These are phyloP conservation scores for Blepharisma japonicum DNA, from an alignment of 73 alveolate species.

Conservation along the genomic window DNA sequence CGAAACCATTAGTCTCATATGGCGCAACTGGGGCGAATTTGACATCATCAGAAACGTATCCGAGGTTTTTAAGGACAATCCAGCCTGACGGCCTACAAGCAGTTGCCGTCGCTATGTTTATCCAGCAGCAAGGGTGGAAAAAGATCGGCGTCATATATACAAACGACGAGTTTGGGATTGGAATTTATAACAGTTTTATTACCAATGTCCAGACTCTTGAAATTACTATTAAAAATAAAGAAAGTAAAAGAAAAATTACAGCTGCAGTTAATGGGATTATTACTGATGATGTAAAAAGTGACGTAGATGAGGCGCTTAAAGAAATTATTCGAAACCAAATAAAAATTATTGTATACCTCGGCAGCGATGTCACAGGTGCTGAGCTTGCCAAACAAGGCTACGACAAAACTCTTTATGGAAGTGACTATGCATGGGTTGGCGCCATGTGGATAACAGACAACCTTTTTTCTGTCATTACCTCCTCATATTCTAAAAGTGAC, in stretches of 20 bases:
- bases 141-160: slow-evolving; percentile 2
- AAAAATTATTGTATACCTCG: slow-evolving; percentile 15
- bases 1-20: slow-evolving; percentile 4
- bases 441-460: slow-evolving; percentile 19
- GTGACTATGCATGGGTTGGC: slow-evolving; percentile 1
- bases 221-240: background rate
- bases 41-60: background rate
- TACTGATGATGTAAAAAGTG: background rate
- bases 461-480: background rate
- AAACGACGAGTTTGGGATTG: slow-evolving; percentile 6
- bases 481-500: background rate
- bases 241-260: background rate
- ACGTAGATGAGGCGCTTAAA: background rate
- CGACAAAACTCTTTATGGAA: slow-evolving; percentile 3
- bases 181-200: background rate
- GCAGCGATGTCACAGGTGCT: background rate
- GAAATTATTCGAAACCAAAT: slow-evolving; percentile 1
- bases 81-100: slow-evolving; percentile 9
- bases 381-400: slow-evolving; percentile 7
- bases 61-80: slow-evolving; percentile 1
- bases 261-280: background rate
- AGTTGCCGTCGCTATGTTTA: slow-evolving; percentile 2
- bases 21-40: background rate
- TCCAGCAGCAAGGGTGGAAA: slow-evolving; percentile 17
- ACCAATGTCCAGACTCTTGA: background rate